Percentiles rank a stretch among this genome's conserved stretches.
phyloP scores from a whole-genome alignment of 2,329 filamentous ascomycete species.

The Coniochaeta sp. region DNA sequence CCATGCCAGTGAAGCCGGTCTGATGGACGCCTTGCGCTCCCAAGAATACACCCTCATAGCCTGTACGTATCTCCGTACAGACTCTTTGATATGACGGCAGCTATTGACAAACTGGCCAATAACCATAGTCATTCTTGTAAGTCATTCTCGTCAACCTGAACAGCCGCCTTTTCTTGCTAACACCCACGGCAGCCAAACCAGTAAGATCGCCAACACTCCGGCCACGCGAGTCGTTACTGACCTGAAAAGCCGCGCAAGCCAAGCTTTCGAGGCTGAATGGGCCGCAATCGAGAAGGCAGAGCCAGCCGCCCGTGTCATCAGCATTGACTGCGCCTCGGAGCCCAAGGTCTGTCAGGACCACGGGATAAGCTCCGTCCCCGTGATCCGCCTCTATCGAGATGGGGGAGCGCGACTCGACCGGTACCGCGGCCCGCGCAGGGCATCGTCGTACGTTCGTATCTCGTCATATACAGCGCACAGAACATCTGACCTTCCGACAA shows the following conservation, averaged over 20 bases:
- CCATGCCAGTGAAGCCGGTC: constrained; percentile 9
- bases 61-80: constrained; percentile 17
- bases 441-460: constrained; percentile 23
- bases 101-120: neutral
- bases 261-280: constrained; percentile 29
- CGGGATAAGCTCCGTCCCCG: constrained; percentile 36
- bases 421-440: constrained; percentile 36
- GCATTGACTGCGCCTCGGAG: constrained; percentile 31
- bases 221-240: constrained; percentile 9
- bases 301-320: constrained; percentile 16
- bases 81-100: neutral
- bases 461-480: neutral
- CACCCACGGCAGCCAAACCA: constrained; percentile 6
- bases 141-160: neutral
- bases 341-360: constrained; percentile 30
- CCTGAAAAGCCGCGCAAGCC: constrained; percentile 19
- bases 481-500: constrained; percentile 3
- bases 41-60: constrained; percentile 20
- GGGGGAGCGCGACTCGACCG: constrained; percentile 22
- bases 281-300: constrained; percentile 13
- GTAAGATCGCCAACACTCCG: constrained; percentile 7
- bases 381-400: constrained; percentile 33
- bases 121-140: neutral
- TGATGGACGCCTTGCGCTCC: constrained; percentile 4
- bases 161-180: neutral